These are phyloP conservation scores for Lachancea meyersii DNA, from an alignment of 805 yeast genomes.

Conservation along the genomic window DNA sequence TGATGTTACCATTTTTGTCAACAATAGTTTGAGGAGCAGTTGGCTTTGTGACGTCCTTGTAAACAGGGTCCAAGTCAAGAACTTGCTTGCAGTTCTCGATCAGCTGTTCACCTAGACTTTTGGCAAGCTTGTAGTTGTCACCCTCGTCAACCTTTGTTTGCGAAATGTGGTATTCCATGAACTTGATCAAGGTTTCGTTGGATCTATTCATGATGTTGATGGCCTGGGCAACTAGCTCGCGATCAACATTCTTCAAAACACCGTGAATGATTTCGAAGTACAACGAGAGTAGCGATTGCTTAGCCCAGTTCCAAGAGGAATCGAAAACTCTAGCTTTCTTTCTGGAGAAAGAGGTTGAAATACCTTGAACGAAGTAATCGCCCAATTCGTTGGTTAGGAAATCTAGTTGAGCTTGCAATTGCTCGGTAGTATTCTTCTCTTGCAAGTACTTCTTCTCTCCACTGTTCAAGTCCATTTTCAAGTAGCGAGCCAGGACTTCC, in stretches of 20 bases:
- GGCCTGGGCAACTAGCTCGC: constrained; percentile 95
- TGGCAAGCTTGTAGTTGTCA: constrained; percentile 87
- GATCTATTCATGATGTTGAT: constrained; percentile 97
- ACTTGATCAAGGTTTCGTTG: constrained; percentile 84
- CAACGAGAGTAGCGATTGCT: constrained; percentile 91
- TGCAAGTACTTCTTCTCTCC: constrained; percentile 81
- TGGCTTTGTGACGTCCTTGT: constrained; percentile 90
- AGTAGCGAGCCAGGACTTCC: constrained; percentile 90
- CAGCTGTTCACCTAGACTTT: constrained; percentile 83
- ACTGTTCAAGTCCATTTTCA: constrained; percentile 83
- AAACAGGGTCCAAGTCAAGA: constrained; percentile 73
- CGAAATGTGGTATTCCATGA: constrained; percentile 79
- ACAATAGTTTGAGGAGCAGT: constrained; percentile 91
- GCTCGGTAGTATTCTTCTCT: constrained; percentile 72
- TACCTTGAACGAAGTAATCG: constrained; percentile 88
- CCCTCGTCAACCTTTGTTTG: constrained; percentile 73
- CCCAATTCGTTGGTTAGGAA: constrained; percentile 70
- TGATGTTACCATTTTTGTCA: constrained; percentile 81
- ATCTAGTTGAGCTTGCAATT: constrained; percentile 85
- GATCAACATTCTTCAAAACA: constrained; percentile 79
- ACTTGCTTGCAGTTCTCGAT: constrained; percentile 94
- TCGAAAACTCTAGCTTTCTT: constrained; percentile 94
- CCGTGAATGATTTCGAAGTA: constrained; percentile 96
- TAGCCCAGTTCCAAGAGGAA: constrained; percentile 99
- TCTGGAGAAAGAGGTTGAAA: constrained; percentile 82